These are phyloP conservation scores for Trichoderma lentiforme DNA, from an alignment of 2,329 filamentous ascomycete species.

Conservation along the genomic window DNA sequence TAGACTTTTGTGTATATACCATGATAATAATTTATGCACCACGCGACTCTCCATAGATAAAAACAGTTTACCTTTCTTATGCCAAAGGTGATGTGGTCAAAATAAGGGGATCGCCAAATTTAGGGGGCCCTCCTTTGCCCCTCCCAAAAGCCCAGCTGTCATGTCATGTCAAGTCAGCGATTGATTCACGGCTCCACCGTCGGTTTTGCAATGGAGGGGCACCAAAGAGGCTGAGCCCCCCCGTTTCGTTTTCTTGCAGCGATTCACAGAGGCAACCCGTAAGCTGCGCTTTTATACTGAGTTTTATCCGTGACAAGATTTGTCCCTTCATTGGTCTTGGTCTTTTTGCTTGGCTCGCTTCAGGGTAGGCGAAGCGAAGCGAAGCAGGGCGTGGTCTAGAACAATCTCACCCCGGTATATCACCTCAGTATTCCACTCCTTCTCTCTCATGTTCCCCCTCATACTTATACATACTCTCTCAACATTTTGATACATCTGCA, in stretches of 20 bases:
- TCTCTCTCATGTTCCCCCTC: not conserved
- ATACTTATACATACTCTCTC: not conserved
- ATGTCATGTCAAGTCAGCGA: not conserved
- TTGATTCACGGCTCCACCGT: not conserved
- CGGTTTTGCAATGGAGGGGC: not conserved
- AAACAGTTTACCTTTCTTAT: not conserved
- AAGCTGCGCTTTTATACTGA: not conserved
- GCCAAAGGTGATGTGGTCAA: not conserved
- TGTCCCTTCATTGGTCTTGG: not conserved
- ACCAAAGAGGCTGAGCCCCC: slow-evolving; percentile 2
- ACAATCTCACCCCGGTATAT: not conserved
- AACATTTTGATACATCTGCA: not conserved
- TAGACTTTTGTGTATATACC: not conserved
- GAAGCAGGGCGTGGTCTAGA: not conserved
- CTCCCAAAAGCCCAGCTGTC: not conserved
- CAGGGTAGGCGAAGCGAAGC: not conserved
- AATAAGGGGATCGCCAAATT: slow-evolving; percentile 3
- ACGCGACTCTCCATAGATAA: not conserved
- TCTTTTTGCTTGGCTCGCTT: not conserved
- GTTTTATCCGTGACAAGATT: not conserved
- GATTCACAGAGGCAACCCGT: not conserved
- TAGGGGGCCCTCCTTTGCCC: not conserved
- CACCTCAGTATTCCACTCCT: not conserved
- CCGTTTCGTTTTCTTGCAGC: not conserved
- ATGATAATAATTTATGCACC: not conserved